A percentile compares a stretch with the other conserved stretches of the same genome.
phyloP scores from a whole-genome alignment of 208 protist species.

The Leptomonas seymouri region DNA sequence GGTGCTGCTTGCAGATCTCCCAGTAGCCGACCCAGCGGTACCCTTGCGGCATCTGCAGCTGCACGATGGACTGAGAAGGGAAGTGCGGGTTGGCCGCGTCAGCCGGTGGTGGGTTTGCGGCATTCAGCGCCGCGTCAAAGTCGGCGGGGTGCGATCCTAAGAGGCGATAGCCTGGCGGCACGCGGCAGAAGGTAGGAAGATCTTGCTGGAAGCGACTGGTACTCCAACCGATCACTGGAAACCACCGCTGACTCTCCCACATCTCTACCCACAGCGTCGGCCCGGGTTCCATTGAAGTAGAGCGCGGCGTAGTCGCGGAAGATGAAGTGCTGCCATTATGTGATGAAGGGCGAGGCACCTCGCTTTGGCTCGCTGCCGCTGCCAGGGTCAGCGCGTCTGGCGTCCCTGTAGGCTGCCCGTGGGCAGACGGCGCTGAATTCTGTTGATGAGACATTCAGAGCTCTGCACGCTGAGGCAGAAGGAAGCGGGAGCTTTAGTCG shows the following conservation, averaged over 20 bases:
- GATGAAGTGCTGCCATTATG: conserved; percentile 56
- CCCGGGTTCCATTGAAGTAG: conserved; percentile 25
- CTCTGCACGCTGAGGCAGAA: too few species aligned
- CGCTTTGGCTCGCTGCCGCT: not conserved
- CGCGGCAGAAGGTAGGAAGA: conserved; percentile 48
- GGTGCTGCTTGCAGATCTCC: conserved; percentile 46
- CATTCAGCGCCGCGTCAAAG: conserved; percentile 27
- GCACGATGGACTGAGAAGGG: conserved; percentile 17
- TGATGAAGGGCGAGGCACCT: conserved; percentile 9
- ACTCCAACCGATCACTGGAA: conserved; percentile 61
- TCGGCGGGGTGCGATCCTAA: conserved; percentile 24
- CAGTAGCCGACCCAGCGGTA: conserved; percentile 62
- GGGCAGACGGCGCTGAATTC: not conserved
- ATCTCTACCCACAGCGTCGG: conserved; percentile 48
- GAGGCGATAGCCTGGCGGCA: conserved; percentile 18
- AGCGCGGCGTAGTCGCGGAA: conserved; percentile 27
- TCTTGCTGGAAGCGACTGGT: conserved; percentile 51
- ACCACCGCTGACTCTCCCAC: conserved; percentile 72
- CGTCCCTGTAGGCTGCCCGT: not conserved
- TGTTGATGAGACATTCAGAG: conserved; percentile 5
- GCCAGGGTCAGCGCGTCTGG: not conserved
- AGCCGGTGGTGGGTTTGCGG: not conserved
- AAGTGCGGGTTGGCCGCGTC: conserved; percentile 17
- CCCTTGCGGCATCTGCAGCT: conserved; percentile 32
- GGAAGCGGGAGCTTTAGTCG: not conserved